Evolutionary conservation across 78 protist species (phyloP).

Genomic region (Paulinella micropora): DNA sequence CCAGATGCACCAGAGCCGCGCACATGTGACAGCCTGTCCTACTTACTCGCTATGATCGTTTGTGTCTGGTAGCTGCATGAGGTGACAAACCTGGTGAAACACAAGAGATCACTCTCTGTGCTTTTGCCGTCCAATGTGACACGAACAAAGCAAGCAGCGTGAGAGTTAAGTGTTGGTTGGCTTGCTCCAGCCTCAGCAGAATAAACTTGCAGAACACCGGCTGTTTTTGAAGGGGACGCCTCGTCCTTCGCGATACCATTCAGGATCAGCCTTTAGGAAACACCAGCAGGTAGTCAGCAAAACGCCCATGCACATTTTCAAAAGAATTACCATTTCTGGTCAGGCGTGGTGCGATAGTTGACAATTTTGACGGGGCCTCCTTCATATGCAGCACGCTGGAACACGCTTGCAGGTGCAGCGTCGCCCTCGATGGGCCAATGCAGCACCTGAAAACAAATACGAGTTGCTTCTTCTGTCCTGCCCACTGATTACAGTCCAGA

Average conservation of each 20-base stretch:
- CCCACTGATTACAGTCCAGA: background rate
- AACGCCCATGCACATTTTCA: too few relatives aligned
- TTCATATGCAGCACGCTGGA: conserved; percentile 56
- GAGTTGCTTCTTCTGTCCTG: too few relatives aligned
- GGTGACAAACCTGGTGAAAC: conserved; percentile 47
- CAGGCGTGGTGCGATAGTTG: conserved; percentile 68
- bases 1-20: too few relatives aligned
- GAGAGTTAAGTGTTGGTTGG: conserved; percentile 79
- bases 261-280: conserved; percentile 13
- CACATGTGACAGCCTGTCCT: too few relatives aligned
- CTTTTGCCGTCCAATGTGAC: conserved; percentile 52
- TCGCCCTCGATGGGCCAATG: too few relatives aligned
- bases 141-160: conserved; percentile 69
- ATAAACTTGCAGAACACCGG: conserved; percentile 81
- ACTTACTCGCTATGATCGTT: too few relatives aligned
- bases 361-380: conserved; percentile 62
- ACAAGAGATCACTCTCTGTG: conserved; percentile 49
- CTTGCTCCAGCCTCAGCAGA: conserved; percentile 65
- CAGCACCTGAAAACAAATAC: too few relatives aligned
- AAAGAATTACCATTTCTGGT: conserved; percentile 87
- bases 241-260: background rate
- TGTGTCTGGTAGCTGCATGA: too few relatives aligned
- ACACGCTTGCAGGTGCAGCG: conserved; percentile 70
- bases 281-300: too few relatives aligned
- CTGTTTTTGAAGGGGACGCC: conserved; percentile 30